Evolutionary conservation across 768 basidiomycete species (phyloP).

Genomic region (Dentipellis fragilis): DNA sequence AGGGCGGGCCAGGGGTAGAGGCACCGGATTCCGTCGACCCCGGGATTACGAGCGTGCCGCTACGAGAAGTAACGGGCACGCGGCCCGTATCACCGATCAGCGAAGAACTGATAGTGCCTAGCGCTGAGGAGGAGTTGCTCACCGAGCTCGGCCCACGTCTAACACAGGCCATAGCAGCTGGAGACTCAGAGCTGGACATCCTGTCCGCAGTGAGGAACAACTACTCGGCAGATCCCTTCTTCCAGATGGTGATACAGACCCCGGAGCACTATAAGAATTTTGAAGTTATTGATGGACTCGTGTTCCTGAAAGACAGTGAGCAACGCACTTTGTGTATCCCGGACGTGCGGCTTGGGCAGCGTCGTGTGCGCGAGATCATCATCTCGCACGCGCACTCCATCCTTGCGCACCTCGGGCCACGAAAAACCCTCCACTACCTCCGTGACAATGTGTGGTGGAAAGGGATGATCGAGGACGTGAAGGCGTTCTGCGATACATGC

Average conservation of each 20-base stretch:
- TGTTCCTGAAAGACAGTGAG: not conserved
- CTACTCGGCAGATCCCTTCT: not conserved
- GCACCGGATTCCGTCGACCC: not conserved
- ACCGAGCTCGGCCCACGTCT: not conserved
- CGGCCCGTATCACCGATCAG: not conserved
- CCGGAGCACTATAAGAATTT: slow-evolving; percentile 4
- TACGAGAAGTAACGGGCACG: not conserved
- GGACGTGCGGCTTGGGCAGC: not conserved
- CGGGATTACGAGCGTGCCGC: not conserved
- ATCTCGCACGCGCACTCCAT: slow-evolving; percentile 15
- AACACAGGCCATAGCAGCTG: not conserved
- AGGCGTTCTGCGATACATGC: slow-evolving; percentile 12
- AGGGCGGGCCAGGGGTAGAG: not conserved
- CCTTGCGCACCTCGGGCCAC: slow-evolving; percentile 13
- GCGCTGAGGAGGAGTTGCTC: too few species aligned
- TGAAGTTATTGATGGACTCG: not conserved
- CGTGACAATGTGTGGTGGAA: slow-evolving; percentile 15
- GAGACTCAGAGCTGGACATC: not conserved
- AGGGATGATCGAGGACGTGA: slow-evolving; percentile 4
- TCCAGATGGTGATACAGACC: not conserved
- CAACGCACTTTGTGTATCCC: not conserved
- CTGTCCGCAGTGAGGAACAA: not conserved
- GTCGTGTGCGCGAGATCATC: slow-evolving; percentile 8
- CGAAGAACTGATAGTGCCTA: too few species aligned
- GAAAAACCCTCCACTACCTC: slow-evolving; percentile 14